Evolutionary conservation across 2,329 filamentous ascomycete genomes (phyloP), one percentile per base, ranked within the genome.

Genomic region (Monosporascus sp.): DNA sequence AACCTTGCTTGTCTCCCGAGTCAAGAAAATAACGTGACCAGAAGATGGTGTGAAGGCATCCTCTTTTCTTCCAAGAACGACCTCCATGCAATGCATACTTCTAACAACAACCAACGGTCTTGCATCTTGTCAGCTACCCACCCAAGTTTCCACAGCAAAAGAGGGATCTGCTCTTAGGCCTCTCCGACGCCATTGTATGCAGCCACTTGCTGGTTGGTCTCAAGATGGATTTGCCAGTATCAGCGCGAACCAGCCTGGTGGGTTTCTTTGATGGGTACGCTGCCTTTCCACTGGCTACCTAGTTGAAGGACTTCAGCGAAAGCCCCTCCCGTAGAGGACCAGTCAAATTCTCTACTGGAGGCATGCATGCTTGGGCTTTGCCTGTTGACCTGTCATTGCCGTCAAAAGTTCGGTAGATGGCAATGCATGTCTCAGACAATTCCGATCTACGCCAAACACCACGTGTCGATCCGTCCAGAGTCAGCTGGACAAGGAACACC

Each of bases 1-100:
- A 62, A 41, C 49, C 52, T 54, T 49, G 54, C 55, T 55, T 59
- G 58, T 53, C 52, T 58, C 55, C 58, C 55, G 59, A 57, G 52
- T 55, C 58, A 52, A 51, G 52, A 51, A 62, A 60, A 59, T 63
- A 67, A 68, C 64, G 64, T 65, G 65, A 66, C 59, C 18, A 53
- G 51, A 52, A 58, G 60, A 56, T 60, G 63, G 63, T 64, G 63
- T 64, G 58, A 54, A 62, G 54, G 55, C 53, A 59, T 55, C 54
- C 57, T 52, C 48, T 53, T n/a, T 6, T 27, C 17, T 45, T 52
- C 48, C 49, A 14, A 35, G 11, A 35, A 35, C 31, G 31, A 35
- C 5, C 31, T 35, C 31, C 11, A 35, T 14, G 31, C 24, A n/a
- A 25, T 31, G 43, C 22, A 6, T 31, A 24, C 22, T 7, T 46